Evolutionary conservation across 2,329 filamentous ascomycete genomes (phyloP).

Genomic region (Talaromyces sp.): DNA sequence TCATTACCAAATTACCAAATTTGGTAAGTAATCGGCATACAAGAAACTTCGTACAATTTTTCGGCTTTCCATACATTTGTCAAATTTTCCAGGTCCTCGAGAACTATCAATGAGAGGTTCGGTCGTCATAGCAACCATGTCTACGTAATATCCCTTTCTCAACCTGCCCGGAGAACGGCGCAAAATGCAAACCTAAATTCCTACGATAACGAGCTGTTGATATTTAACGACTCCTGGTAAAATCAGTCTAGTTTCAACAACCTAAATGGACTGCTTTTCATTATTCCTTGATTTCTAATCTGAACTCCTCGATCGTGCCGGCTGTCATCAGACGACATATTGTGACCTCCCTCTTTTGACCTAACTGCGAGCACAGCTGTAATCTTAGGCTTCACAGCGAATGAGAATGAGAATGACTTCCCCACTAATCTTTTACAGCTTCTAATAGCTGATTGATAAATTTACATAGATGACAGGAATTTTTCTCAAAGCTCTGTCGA

Average conservation of each 20-base stretch:
- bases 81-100: constrained; percentile 42
- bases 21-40: too few species aligned
- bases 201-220: constrained; percentile 48
- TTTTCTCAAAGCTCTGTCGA: too few species aligned
- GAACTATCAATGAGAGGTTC: constrained; percentile 47
- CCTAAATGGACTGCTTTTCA: constrained; percentile 48
- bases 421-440: constrained; percentile 37
- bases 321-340: too few species aligned
- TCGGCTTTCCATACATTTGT: constrained; percentile 50
- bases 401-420: constrained; percentile 23
- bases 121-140: constrained; percentile 45
- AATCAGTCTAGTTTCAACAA: constrained; percentile 50
- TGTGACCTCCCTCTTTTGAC: too few species aligned
- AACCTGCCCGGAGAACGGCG: constrained; percentile 46
- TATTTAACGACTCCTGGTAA: constrained; percentile 51
- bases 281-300: constrained; percentile 43
- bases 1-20: too few species aligned
- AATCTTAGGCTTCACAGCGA: constrained; percentile 36
- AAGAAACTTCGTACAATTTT: constrained; percentile 20
- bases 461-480: too few species aligned
- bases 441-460: constrained; percentile 31
- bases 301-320: constrained; percentile 33
- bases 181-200: constrained; percentile 43
- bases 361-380: constrained; percentile 40
- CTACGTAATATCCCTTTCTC: constrained; percentile 47